phyloP scores from a whole-genome alignment of 495 filamentous ascomycete species.

The Tetracladium marchalianum region DNA sequence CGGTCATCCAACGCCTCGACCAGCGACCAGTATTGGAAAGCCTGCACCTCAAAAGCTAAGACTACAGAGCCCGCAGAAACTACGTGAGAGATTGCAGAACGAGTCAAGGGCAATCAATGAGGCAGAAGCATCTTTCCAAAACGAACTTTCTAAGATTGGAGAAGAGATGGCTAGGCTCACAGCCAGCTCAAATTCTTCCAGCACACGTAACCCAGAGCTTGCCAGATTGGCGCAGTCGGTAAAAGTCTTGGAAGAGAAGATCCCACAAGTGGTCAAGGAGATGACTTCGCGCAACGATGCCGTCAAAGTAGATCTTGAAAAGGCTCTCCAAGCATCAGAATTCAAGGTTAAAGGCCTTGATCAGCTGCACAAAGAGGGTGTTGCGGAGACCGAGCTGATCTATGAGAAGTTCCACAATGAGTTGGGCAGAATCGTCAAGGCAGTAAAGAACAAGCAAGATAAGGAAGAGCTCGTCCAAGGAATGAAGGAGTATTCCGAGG shows the following conservation, averaged over 20 bases:
- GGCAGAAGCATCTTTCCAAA: slow-evolving; percentile 57
- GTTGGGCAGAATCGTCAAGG: slow-evolving; percentile 70
- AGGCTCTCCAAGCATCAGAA: slow-evolving; percentile 59
- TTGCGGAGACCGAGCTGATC: slow-evolving; percentile 86
- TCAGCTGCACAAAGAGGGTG: slow-evolving; percentile 79
- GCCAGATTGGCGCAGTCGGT: slow-evolving; percentile 45
- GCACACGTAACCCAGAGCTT: slow-evolving; percentile 21
- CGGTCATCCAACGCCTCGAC: slow-evolving; percentile 10
- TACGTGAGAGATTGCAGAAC: slow-evolving; percentile 76
- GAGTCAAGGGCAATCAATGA: slow-evolving; percentile 65
- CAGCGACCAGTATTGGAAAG: slow-evolving; percentile 28
- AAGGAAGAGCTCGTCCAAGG: slow-evolving; percentile 63
- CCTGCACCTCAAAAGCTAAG: slow-evolving; percentile 48
- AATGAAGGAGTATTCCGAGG: slow-evolving; percentile 56
- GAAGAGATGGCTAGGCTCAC: slow-evolving; percentile 67
- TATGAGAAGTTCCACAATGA: slow-evolving; percentile 92
- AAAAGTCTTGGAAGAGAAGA: slow-evolving; percentile 50
- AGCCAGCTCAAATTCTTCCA: slow-evolving; percentile 18
- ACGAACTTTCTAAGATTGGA: slow-evolving; percentile 72
- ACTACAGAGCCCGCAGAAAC: slow-evolving; percentile 84
- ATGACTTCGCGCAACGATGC: slow-evolving; percentile 48
- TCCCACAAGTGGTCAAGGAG: slow-evolving; percentile 51
- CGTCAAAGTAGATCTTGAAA: slow-evolving; percentile 59
- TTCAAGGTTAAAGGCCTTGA: slow-evolving; percentile 75
- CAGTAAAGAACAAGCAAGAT: slow-evolving; percentile 56